Base-by-base conservation (phyloP, 768 basidiomycete genomes). In the Tephrocybe sp. region DNA sequence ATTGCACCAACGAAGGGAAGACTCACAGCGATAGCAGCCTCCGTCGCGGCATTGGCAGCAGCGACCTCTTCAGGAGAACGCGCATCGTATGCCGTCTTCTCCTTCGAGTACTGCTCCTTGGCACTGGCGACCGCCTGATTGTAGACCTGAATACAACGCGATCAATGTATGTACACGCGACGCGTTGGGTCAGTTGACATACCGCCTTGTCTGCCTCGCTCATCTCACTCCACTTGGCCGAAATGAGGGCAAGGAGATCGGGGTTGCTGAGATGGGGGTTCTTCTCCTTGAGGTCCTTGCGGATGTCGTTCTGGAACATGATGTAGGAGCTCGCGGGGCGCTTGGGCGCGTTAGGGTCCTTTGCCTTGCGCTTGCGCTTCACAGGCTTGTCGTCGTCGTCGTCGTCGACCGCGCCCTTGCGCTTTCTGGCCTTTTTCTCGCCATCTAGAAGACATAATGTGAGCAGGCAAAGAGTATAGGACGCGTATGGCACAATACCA, bases 311-410 rank as follows among this genome's bases (percentile, higher is more conserved):
- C 73, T 98, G 96, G 78, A 88, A 98, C 59, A 95, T 73, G 62
- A 98, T 83, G 72, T 96, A 98, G 17, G 93, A 93, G 6, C 90
- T 90, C 12, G 93, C 80, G 23, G 96, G 95, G 8, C 93, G 86
- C 66, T 95, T 97, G 26, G 96, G 96, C 51, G 93, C 93, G 68
- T 94, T 88, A 17, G 94, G 93, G 62, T 98, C 95, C 68, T 86
- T 76, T 60, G 87, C 86, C 69, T 86, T 93, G 57, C 83, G 78
- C 65, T 77, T 82, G 58, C 80, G 76, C 66, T 83, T 87, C 63
- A 75, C 75, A 41, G 65, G 58, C 44, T 68, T 50, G 3, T 54
- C 72, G 20, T 71, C 76, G 23, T 75, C 76, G 23, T 75, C 77
- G 2, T 72, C 72, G n/a, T 59, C 61, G 21, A 71, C 68, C 28